phyloP scores from a whole-genome alignment of 1,284 basidiomycete species.

The Moniliella sp. region DNA sequence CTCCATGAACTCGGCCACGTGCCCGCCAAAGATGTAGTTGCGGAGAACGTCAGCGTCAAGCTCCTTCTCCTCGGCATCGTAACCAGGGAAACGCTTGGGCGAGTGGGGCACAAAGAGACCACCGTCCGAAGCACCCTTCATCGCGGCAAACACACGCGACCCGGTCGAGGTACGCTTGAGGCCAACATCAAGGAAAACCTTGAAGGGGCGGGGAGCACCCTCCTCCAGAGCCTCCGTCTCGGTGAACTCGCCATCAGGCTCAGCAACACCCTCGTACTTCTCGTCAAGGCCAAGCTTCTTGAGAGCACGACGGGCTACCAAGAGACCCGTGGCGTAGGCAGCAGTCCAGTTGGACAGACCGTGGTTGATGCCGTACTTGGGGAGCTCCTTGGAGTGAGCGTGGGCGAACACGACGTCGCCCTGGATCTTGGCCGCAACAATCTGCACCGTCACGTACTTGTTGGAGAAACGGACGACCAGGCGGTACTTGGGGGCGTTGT shows the following conservation, averaged over 20 bases:
- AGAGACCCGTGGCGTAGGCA: constrained; percentile 90
- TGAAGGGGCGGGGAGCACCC: constrained; percentile 90
- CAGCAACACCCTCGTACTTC: constrained; percentile 87
- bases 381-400: constrained; percentile 59
- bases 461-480: constrained; percentile 71
- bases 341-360: constrained; percentile 97
- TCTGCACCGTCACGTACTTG: constrained; percentile 39
- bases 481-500: constrained; percentile 92
- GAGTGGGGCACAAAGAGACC: constrained; percentile 95
- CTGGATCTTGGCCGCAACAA: constrained; percentile 87
- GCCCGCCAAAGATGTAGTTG: constrained; percentile 94
- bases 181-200: constrained; percentile 93
- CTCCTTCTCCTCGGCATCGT: constrained; percentile 76
- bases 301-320: constrained; percentile 79
- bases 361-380: constrained; percentile 88
- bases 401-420: constrained; percentile 74
- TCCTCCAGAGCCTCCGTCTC: constrained; percentile 69
- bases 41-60: constrained; percentile 83
- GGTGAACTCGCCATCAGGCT: constrained; percentile 68
- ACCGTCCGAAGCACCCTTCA: constrained; percentile 96
- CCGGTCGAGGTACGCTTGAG: constrained; percentile 94
- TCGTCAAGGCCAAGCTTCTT: constrained; percentile 87
- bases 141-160: constrained; percentile 88
- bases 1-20: constrained; percentile 99
- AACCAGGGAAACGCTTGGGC: constrained; percentile 95